Base-by-base conservation (phyloP, 2,329 filamentous ascomycete species). In the Pyrenophora tritici-repentis region DNA sequence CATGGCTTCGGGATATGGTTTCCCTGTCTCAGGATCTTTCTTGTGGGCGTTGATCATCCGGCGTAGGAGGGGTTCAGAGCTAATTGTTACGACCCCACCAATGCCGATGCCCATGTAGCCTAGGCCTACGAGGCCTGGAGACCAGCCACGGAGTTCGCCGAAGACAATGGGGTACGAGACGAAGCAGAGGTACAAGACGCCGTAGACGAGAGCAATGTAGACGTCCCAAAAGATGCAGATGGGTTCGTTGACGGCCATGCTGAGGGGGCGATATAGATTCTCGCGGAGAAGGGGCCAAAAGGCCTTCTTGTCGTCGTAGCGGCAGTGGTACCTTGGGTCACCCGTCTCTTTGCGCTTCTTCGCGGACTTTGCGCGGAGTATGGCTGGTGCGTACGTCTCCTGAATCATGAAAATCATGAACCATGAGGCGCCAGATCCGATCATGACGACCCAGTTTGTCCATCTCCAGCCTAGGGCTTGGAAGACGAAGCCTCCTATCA, bases 151-250 rank as follows among this genome's bases (percentile, higher is more conserved):
- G 50, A 84, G 75, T 34, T 87, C 78, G 9, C 81, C 79, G 73
- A 94, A 96, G 50, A 96, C 88, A 52, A 95, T 88, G 0, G 91
- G 91, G 70, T 95, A 95, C 10, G 90, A 90, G 13, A 95, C 87
- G 76, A 96, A 96, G 74, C 90, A 95, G 26, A 96, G 84, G 66
- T 94, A 94, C 1, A 97, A 79, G 34, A 96, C 91, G 14, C 86
- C 89, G 70, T 96, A 96, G 31, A 96, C 84, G 33, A 96, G 77
- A 0, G 89, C 83, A 56, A 88, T 83, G 60, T 88, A 88, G 29
- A 86, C 71, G 64, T 88, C 83, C 85, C 85, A 93, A 68, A 86
- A 86, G 24, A 92, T 88, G 76, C 89, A 92, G 48, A 97, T 96
- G 0, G 91, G 92, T 63, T 97, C 92, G 0, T 86, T 90, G 37